Conservation (phyloP, 257 asterid genomes). For the Eustoma russellianum region DNA sequence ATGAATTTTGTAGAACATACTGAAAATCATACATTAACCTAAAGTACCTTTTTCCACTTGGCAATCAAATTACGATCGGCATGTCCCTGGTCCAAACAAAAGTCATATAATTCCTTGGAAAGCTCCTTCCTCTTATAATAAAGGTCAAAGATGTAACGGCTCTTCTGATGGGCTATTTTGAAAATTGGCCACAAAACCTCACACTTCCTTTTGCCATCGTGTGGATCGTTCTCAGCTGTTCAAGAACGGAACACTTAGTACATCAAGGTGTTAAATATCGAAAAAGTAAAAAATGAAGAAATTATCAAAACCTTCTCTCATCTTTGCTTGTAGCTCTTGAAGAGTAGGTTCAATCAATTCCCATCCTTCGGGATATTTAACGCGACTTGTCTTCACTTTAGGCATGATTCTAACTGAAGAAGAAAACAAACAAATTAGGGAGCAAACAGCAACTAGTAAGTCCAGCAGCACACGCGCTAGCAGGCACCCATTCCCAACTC, state of each 20-base stretch:
- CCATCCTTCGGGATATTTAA: slow-evolving; percentile 84
- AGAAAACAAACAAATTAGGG: background rate
- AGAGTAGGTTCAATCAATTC: slow-evolving; percentile 89
- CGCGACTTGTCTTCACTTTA: slow-evolving; percentile 81
- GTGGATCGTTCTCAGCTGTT: slow-evolving; percentile 83
- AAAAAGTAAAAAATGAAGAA: background rate
- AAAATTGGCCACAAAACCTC: slow-evolving; percentile 92
- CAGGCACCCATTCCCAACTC: too few species aligned
- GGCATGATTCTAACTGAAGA: slow-evolving; percentile 56
- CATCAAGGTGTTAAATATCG: background rate
- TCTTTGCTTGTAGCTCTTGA: slow-evolving; percentile 70
- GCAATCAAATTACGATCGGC: slow-evolving; percentile 89
- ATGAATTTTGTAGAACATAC: background rate
- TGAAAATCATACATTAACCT: background rate
- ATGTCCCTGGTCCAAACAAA: slow-evolving; percentile 92
- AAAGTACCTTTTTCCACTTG: slow-evolving; percentile 75
- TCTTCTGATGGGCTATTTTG: slow-evolving; percentile 88
- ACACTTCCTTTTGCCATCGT: slow-evolving; percentile 78
- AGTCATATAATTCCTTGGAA: slow-evolving; percentile 75
- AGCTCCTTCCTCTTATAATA: slow-evolving; percentile 73
- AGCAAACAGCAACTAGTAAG: too few species aligned
- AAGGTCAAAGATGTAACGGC: slow-evolving; percentile 75
- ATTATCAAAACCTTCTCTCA: slow-evolving; percentile 70
- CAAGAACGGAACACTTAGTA: background rate
- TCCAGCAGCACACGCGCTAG: too few species aligned